These are phyloP conservation scores for Citrullus mucosospermus DNA, from an alignment of 306 rosid species.

Conservation along the genomic window DNA sequence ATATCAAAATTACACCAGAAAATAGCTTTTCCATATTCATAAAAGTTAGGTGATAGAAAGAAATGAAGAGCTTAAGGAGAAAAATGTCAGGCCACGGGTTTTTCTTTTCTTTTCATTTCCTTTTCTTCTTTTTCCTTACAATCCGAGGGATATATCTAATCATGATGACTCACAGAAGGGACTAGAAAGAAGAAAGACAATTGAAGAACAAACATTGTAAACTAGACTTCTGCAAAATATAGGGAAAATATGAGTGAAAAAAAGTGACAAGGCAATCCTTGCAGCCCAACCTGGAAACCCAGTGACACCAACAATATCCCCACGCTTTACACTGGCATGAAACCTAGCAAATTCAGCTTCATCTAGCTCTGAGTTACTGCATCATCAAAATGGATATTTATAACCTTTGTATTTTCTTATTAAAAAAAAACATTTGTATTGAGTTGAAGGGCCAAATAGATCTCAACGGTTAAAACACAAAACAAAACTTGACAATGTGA, in stretches of 20 bases:
- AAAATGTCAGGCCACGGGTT: neutral
- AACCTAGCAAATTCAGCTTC: constrained; percentile 56
- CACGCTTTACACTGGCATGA: constrained; percentile 73
- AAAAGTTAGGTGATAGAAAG: neutral
- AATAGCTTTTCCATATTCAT: neutral
- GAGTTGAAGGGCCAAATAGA: neutral
- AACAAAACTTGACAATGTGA: neutral
- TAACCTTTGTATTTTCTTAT: neutral
- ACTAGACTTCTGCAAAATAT: neutral
- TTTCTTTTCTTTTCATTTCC: neutral
- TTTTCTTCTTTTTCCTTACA: neutral
- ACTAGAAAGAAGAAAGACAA: neutral
- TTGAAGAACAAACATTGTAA: neutral
- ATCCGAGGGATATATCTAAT: neutral
- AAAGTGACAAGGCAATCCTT: neutral
- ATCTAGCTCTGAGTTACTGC: constrained; percentile 51
- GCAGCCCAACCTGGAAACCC: constrained; percentile 75
- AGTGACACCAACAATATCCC: constrained; percentile 66
- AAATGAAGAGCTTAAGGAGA: neutral
- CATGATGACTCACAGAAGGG: neutral
- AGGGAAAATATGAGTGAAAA: neutral
- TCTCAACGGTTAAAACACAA: neutral
- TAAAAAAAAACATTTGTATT: neutral
- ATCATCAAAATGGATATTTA: constrained; percentile 15
- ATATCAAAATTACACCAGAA: neutral